phyloP scores from a whole-genome alignment of 1,139 yeast species.

The Eremothecium coryli region DNA sequence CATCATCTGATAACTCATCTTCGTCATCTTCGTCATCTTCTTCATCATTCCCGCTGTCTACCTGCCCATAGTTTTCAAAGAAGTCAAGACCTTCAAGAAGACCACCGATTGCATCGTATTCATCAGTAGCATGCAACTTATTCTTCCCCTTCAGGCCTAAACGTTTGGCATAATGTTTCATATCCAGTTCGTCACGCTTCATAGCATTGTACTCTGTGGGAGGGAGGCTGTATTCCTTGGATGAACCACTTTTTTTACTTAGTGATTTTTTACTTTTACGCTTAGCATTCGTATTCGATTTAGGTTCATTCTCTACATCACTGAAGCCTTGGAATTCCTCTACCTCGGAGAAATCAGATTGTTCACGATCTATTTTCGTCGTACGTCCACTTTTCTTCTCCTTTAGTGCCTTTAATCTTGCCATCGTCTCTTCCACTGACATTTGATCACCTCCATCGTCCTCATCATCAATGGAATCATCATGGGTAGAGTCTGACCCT shows the following conservation, averaged over 20 bases:
- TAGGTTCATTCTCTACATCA: background rate
- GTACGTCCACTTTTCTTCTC: constrained; percentile 10
- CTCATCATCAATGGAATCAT: constrained; percentile 8
- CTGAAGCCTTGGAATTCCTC: constrained; percentile 6
- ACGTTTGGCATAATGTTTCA: constrained; percentile 73
- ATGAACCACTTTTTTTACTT: constrained; percentile 7
- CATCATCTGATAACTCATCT: constrained; percentile 18
- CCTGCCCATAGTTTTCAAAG: constrained; percentile 37
- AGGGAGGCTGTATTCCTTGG: constrained; percentile 22
- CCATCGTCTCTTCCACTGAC: constrained; percentile 33
- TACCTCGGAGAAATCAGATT: constrained; percentile 2
- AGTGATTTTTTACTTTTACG: constrained; percentile 31
- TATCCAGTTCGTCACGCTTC: constrained; percentile 65
- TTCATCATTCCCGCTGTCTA: constrained; percentile 23
- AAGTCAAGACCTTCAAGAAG: constrained; percentile 70
- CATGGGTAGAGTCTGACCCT: constrained; percentile 27
- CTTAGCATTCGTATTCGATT: constrained; percentile 23
- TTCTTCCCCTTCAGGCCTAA: constrained; percentile 58
- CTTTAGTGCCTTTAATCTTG: constrained; percentile 36
- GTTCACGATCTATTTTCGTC: background rate
- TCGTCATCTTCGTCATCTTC: constrained; percentile 21
- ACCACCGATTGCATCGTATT: constrained; percentile 64
- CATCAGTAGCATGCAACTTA: constrained; percentile 39
- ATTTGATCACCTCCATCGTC: constrained; percentile 11
- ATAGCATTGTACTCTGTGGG: constrained; percentile 39